Base-by-base conservation (phyloP, 176 grass and related monocot genomes). In the Tillandsia fasciculata region DNA sequence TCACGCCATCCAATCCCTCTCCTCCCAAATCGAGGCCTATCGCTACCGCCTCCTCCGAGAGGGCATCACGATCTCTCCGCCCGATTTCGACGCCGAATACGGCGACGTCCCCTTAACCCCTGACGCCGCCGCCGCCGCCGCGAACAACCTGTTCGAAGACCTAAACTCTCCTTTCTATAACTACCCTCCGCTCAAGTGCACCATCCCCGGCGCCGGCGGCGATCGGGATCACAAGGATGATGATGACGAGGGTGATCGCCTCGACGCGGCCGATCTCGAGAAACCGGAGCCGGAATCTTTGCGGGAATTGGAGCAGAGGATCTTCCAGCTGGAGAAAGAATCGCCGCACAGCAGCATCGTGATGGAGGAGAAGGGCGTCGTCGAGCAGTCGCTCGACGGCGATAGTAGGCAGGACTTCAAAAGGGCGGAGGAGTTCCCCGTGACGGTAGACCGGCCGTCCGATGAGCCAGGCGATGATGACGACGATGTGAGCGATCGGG, bases 1-100 rank as follows among this genome's bases (percentile, higher is more conserved):
- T 26, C 76, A 84, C 11, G 74, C 73, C 56, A 51, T 93, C 3
- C 52, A 77, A 6, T 72, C 59, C 10, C 75, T 86, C 1, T 80
- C 80, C 26, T 52, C 71, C 49, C 80, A 76, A 75, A 74, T 99
- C 61, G 79, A 82, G 20, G 74, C 72, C 50, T 99, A 88, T 66
- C 64, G 67, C 1, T 65, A 63, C 63, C 81, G 74, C 54, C 88
- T 85, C 76, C 33, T 42, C 33, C 33, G 33, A 7, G 11, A 86
- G 58, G 84, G 74, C 70, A 80, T 81, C 48, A 90, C 84, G 51
- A 74, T 99, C 72, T 57, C 78, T 11, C 80, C 83, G 5, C 74
- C 81, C 9, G 95, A 90, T 71, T 77, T 70, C 8, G 76, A 87
- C 33, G 61, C 65, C 11, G 81, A 42, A 54, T 29, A 66, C n/a